Evolutionary conservation across 1,284 basidiomycete genomes (phyloP).

Genomic region (Phylloboletellus chloephorus): DNA sequence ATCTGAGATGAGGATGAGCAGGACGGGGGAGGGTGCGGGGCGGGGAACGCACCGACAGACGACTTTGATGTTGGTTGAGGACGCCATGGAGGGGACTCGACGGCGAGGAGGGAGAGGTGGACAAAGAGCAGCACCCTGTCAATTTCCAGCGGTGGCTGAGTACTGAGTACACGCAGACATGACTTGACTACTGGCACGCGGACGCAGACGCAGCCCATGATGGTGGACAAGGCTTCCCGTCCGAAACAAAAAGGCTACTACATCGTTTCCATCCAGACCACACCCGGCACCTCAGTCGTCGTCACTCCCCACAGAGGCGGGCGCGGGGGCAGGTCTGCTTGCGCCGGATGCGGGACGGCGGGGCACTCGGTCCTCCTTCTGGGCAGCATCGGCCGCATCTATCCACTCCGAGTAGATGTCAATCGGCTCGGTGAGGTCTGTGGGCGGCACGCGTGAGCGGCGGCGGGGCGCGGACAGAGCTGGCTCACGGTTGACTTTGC

Average conservation of each 20-base stretch:
- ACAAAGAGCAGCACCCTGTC: constrained; percentile 19
- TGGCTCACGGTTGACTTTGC: constrained; percentile 76
- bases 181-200: constrained; percentile 10
- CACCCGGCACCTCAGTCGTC: constrained; percentile 31
- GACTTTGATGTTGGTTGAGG: constrained; percentile 85
- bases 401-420: constrained; percentile 93
- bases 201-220: constrained; percentile 2
- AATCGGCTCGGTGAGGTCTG: constrained; percentile 79
- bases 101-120: constrained; percentile 10
- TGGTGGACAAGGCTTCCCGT: too few relatives aligned
- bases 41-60: constrained; percentile 75
- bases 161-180: too few relatives aligned
- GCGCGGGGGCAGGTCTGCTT: constrained; percentile 42
- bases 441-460: constrained; percentile 17
- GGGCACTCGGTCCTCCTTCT: constrained; percentile 47
- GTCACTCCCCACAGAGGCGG: constrained; percentile 38
- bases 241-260: too few relatives aligned
- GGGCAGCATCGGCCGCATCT: constrained; percentile 83
- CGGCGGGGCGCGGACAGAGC: constrained; percentile 7
- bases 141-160: constrained; percentile 31
- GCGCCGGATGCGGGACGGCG: constrained; percentile 57
- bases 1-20: constrained; percentile 46
- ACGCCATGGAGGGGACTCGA: constrained; percentile 52
- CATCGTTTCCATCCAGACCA: neutral
- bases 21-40: constrained; percentile 3